A percentile compares a stretch with the other conserved stretches of the same genome.
Evolutionary conservation across 1,284 basidiomycete species (phyloP).

Genomic region (Ustilago tritici): DNA sequence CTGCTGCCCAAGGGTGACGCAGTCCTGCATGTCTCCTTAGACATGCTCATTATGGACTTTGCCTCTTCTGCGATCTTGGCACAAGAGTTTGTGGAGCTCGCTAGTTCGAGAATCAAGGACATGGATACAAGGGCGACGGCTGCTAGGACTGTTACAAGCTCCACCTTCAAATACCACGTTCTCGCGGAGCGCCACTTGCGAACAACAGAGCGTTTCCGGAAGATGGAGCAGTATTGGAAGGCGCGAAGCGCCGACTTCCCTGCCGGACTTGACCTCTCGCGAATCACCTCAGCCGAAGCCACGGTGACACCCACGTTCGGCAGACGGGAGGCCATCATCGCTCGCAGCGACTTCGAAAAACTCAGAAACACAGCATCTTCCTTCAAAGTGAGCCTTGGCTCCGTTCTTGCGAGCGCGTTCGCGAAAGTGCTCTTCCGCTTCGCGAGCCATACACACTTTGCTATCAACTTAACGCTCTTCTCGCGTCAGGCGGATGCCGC

Average conservation of each 20-base stretch:
- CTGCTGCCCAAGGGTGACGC: neutral
- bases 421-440: neutral
- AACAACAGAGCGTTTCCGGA: neutral
- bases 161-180: neutral
- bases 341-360: neutral
- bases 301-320: neutral
- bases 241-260: neutral
- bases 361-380: neutral
- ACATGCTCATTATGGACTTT: conserved; percentile 1
- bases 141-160: neutral
- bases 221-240: neutral
- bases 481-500: neutral
- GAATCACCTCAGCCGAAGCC: neutral
- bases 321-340: neutral
- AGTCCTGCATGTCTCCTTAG: neutral
- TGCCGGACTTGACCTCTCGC: neutral
- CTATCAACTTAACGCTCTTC: neutral
- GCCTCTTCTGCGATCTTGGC: neutral
- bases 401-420: neutral
- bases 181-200: neutral
- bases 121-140: neutral
- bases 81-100: neutral
- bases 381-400: neutral
- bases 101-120: neutral
- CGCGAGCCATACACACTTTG: neutral